Evolutionary conservation across 306 rosid species (phyloP).

Genomic region (Dicorynia guianensis): DNA sequence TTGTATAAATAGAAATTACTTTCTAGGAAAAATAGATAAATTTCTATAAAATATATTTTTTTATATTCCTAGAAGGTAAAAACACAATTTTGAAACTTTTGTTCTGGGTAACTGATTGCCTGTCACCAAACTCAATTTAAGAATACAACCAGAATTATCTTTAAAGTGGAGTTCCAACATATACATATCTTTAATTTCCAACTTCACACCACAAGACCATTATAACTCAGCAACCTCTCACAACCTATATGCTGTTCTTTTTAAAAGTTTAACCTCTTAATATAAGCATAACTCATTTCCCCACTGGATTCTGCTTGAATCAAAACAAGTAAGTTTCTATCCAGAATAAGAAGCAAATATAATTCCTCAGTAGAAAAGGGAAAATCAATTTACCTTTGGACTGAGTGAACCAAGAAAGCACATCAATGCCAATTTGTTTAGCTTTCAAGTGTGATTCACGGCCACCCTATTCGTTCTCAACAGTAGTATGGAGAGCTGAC

Average conservation of each 20-base stretch:
- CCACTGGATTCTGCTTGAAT: too few species aligned
- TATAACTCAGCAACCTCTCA: too few species aligned
- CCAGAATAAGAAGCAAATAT: not conserved
- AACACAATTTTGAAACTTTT: not conserved
- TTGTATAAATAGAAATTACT: not conserved
- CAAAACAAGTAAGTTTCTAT: too few species aligned
- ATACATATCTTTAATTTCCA: too few species aligned
- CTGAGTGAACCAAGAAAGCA: constrained; percentile 53
- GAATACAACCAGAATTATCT: too few species aligned
- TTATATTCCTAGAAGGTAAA: not conserved
- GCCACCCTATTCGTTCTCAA: constrained; percentile 78
- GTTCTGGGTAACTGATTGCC: not conserved
- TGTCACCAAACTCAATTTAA: too few species aligned
- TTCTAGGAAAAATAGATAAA: not conserved
- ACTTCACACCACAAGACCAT: too few species aligned
- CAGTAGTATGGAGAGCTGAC: constrained; percentile 63
- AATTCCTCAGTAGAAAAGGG: not conserved
- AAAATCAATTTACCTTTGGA: constrained; percentile 42
- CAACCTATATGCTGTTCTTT: too few species aligned
- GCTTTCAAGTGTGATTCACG: constrained; percentile 58
- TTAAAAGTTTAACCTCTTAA: too few species aligned
- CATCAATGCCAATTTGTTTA: constrained; percentile 46
- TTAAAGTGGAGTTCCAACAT: too few species aligned
- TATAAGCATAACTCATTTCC: too few species aligned
- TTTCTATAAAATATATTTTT: not conserved